Conservation (phyloP, 495 filamentous ascomycete species). For the Lasiosphaeria hispida region DNA sequence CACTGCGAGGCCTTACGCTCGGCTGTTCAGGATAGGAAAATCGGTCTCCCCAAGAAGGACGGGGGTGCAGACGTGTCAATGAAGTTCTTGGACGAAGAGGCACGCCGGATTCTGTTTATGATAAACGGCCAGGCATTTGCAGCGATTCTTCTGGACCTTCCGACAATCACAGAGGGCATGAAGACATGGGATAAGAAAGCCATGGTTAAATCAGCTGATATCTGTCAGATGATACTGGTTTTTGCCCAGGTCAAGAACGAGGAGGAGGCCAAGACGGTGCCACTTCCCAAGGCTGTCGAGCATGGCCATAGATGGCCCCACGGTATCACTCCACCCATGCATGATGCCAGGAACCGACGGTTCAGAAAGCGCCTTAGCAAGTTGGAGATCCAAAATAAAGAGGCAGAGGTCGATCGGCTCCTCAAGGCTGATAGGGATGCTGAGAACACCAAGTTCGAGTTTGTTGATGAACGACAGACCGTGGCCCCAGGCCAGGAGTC, state of each 20-base stretch:
- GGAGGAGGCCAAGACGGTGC: slow-evolving; percentile 64
- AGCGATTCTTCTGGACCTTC: slow-evolving; percentile 80
- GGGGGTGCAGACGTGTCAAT: slow-evolving; percentile 70
- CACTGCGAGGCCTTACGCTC: slow-evolving; percentile 79
- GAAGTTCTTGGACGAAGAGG: slow-evolving; percentile 73
- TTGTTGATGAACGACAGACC: slow-evolving; percentile 62
- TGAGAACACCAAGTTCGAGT: slow-evolving; percentile 53
- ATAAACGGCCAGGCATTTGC: slow-evolving; percentile 73
- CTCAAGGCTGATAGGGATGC: slow-evolving; percentile 67
- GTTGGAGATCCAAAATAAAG: slow-evolving; percentile 83
- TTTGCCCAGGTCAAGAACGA: slow-evolving; percentile 69
- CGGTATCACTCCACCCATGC: slow-evolving; percentile 88
- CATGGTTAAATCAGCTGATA: slow-evolving; percentile 91
- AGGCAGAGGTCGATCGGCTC: slow-evolving; percentile 75
- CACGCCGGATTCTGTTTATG: slow-evolving; percentile 67
- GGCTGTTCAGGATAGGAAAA: slow-evolving; percentile 65
- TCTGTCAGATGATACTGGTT: slow-evolving; percentile 92
- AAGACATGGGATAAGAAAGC: slow-evolving; percentile 92
- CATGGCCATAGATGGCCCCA: slow-evolving; percentile 79
- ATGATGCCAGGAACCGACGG: slow-evolving; percentile 76
- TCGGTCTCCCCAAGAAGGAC: slow-evolving; percentile 60
- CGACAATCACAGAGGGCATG: slow-evolving; percentile 89
- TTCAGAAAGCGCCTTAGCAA: slow-evolving; percentile 83
- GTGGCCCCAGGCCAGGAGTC: slow-evolving; percentile 46
- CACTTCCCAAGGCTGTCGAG: slow-evolving; percentile 63